Evolutionary conservation across 495 filamentous ascomycete genomes (phyloP), one percentile per base, ranked within the genome.

Genomic region (Bryoglossum gracile): DNA sequence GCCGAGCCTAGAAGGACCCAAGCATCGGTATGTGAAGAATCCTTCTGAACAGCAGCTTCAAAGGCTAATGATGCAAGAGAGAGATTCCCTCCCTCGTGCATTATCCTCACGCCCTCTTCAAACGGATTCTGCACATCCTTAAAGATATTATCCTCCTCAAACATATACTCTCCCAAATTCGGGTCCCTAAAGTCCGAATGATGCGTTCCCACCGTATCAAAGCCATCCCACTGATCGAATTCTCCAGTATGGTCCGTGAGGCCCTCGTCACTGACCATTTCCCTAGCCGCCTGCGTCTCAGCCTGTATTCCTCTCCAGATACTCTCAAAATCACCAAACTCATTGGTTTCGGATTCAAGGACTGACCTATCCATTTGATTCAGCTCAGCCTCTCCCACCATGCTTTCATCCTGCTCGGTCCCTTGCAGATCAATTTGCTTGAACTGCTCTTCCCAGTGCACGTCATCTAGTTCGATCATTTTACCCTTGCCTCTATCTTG

Each of bases 391-490:
- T 97, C 94, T 64, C 92, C 89, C 13, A 83, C 87, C 21, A 70
- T 66, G 10, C 51, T 48, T 48, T 74, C 54, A 43, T 73, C 68
- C 22, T 61, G 43, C 57, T 77, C 67, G 39, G 77, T 72, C 17
- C 80, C 82, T 40, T 82, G 76, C 35, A 84, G 70, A 67, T 92
- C 89, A 63, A 97, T 81, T 68, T 91, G 78, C 36, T 83, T 82
- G 61, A 99, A 99, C 61, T 97, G 89, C 51, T 84, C 83, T 68
- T 97, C 92, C 92, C 94, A 99, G 49, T 92, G 83, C 56, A 82
- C 74, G 50, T 97, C 89, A 59, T 95, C 87, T 21, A 97, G 76
- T 69, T 97, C 94, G 3, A 95, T 80, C 69, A 98, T 83, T 56
- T 89, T 81, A 3, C 77, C 84, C 65, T 95, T 96, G 26, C 89